A percentile compares a stretch with the other conserved stretches of the same genome.
Conservation (phyloP, 2,329 filamentous ascomycete species). For the Trichocomaceae sp. region DNA sequence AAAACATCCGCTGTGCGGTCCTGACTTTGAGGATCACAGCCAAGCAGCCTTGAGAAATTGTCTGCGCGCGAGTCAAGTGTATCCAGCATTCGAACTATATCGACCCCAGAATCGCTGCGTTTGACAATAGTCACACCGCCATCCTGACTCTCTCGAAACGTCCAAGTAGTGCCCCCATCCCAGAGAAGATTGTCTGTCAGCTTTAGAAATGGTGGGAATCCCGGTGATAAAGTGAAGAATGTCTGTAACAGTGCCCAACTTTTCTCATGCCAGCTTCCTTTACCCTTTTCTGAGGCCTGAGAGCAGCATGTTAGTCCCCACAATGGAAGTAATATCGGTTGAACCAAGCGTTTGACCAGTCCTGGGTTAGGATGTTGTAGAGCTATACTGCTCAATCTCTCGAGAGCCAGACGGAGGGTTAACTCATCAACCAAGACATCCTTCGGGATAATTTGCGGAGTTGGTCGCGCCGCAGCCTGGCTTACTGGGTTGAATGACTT, state of each 20-base stretch:
- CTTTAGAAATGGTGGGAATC: slow-evolving; percentile 29
- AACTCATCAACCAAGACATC: slow-evolving; percentile 18
- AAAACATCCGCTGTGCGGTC: slow-evolving; percentile 37
- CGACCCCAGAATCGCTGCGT: slow-evolving; percentile 18
- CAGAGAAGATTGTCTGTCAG: slow-evolving; percentile 37
- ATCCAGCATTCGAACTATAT: slow-evolving; percentile 30
- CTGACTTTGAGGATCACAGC: slow-evolving; percentile 34
- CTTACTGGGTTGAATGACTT: slow-evolving; percentile 15
- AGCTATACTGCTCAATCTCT: slow-evolving; percentile 31
- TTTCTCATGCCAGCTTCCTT: slow-evolving; percentile 23
- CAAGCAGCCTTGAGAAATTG: slow-evolving; percentile 31
- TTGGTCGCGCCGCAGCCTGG: slow-evolving; percentile 1
- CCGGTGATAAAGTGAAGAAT: slow-evolving; percentile 37
- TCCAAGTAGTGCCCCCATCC: slow-evolving; percentile 35
- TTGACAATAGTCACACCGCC: slow-evolving; percentile 24
- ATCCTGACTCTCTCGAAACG: slow-evolving; percentile 22
- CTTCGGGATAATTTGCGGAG: slow-evolving; percentile 5
- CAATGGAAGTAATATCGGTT: slow-evolving; percentile 35
- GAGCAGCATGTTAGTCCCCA: slow-evolving; percentile 37
- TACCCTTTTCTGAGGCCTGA: slow-evolving; percentile 21
- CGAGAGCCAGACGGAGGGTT: slow-evolving; percentile 26
- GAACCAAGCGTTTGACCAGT: slow-evolving; percentile 36
- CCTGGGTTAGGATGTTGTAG: slow-evolving; percentile 39
- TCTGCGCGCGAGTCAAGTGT: slow-evolving; percentile 32
- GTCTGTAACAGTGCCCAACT: slow-evolving; percentile 30